phyloP scores from a whole-genome alignment of 306 rosid genomes.

The Sophora flavescens region DNA sequence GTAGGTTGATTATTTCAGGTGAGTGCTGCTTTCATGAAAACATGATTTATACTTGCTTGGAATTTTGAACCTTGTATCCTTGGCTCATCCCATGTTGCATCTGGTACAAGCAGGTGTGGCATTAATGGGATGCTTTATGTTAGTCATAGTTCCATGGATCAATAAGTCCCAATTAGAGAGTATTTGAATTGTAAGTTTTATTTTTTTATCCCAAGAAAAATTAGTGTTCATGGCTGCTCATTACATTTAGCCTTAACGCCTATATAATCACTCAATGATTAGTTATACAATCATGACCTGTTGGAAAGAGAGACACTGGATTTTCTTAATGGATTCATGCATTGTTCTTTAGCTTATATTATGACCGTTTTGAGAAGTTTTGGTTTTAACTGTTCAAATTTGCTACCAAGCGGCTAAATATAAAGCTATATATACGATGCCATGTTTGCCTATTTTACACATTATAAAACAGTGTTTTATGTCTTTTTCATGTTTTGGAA shows the following conservation, averaged over 20 bases:
- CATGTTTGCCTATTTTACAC: not conserved
- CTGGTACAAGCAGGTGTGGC: constrained; percentile 31
- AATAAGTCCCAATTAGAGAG: not conserved
- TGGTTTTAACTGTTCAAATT: not conserved
- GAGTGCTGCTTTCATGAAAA: constrained; percentile 78
- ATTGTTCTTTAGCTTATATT: not conserved
- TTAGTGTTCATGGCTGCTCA: not conserved
- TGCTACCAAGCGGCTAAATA: not conserved
- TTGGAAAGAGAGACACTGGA: not conserved
- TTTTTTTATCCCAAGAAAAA: not conserved
- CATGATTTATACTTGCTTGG: constrained; percentile 55
- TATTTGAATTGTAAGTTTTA: not conserved
- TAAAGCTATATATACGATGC: not conserved
- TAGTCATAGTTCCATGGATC: not conserved
- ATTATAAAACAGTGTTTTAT: not conserved
- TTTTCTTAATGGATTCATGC: not conserved
- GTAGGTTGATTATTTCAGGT: constrained; percentile 98
- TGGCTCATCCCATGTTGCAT: constrained; percentile 31
- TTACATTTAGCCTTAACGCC: not conserved
- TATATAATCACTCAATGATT: not conserved
- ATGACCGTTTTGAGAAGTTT: not conserved
- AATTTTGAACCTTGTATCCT: constrained; percentile 54
- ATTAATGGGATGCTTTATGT: constrained; percentile 3
- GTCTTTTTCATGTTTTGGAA: not conserved
- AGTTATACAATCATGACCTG: not conserved